Conservation (phyloP, 768 basidiomycete species). For the Dentipellis sp. region DNA sequence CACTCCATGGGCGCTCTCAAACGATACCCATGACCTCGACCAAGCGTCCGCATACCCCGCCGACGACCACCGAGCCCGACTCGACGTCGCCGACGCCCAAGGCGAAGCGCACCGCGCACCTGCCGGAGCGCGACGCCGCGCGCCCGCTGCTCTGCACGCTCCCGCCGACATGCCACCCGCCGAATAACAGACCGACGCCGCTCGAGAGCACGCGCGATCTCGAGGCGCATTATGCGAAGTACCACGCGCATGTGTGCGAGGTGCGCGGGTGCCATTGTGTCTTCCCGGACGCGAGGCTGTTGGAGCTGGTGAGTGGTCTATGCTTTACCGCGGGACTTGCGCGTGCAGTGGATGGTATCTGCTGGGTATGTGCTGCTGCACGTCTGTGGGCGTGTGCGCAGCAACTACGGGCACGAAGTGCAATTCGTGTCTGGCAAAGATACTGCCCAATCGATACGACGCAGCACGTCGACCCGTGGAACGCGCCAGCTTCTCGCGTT, state of each 20-base stretch:
- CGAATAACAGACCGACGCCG: slow-evolving; percentile 45
- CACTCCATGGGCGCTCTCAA: too few species aligned
- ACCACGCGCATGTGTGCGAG: slow-evolving; percentile 79
- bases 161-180: slow-evolving; percentile 73
- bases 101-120: slow-evolving; percentile 1
- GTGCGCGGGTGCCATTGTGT: slow-evolving; percentile 62
- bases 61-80: slow-evolving; percentile 1
- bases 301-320: slow-evolving; percentile 61
- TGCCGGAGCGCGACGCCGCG: not conserved
- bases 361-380: too few species aligned
- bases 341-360: too few species aligned
- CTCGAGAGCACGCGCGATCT: slow-evolving; percentile 60
- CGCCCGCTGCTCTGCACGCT: slow-evolving; percentile 51
- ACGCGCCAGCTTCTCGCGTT: too few species aligned
- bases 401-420: too few species aligned
- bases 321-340: not conserved
- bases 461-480: too few species aligned
- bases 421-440: too few species aligned
- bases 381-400: too few species aligned
- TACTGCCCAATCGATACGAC: too few species aligned
- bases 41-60: slow-evolving; percentile 10
- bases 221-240: slow-evolving; percentile 75
- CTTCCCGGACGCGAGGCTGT: slow-evolving; percentile 73
- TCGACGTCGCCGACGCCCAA: slow-evolving; percentile 10
- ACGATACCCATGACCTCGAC: not conserved